phyloP scores from a whole-genome alignment of 179 eudicot species.

The Silene coronaria region DNA sequence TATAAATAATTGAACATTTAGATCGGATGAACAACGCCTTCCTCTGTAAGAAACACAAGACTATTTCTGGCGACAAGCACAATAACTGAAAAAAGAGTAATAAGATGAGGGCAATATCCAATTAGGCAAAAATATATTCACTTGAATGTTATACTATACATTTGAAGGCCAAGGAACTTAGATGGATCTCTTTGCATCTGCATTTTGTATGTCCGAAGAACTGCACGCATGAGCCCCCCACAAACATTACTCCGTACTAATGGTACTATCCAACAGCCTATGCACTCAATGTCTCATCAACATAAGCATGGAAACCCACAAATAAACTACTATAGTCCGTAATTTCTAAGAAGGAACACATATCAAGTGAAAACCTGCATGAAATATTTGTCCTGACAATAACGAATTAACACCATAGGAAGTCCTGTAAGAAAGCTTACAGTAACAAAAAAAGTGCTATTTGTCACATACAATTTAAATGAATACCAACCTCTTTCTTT shows the following conservation, averaged over 20 bases:
- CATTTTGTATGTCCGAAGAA: neutral
- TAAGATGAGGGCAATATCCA: too few relatives aligned
- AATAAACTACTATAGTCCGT: neutral
- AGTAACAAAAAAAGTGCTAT: neutral
- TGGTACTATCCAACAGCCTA: neutral
- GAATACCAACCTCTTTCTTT: constrained; percentile 59
- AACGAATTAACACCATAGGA: neutral
- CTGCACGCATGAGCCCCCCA: neutral
- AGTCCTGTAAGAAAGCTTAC: neutral
- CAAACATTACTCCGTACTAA: neutral
- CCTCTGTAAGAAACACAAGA: too few relatives aligned
- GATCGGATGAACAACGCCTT: neutral
- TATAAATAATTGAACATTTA: neutral
- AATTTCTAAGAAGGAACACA: neutral
- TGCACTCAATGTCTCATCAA: neutral
- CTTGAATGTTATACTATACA: neutral
- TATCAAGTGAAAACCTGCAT: neutral
- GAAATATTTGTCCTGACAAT: neutral
- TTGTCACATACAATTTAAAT: constrained; percentile 5
- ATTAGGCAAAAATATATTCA: neutral
- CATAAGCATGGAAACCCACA: neutral
- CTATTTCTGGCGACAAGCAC: too few relatives aligned
- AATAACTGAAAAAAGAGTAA: too few relatives aligned
- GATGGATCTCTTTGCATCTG: neutral
- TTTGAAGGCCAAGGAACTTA: neutral